Evolutionary conservation across 495 filamentous ascomycete genomes (phyloP).

Genomic region (Penicillium alfredii): DNA sequence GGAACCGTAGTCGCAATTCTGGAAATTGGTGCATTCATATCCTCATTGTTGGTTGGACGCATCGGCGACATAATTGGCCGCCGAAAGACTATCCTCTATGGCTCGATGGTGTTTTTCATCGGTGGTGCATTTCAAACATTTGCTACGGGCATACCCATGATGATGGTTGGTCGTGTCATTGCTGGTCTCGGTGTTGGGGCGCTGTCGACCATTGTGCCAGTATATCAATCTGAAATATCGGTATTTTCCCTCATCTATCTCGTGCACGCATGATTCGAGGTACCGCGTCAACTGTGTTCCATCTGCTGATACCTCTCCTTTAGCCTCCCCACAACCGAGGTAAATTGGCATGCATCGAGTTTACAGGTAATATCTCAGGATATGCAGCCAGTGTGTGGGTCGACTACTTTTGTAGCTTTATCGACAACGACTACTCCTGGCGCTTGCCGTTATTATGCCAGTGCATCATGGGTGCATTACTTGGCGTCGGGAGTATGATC

Average conservation of each 20-base stretch:
- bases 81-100: constrained; percentile 86
- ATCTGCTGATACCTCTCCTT: constrained; percentile 9
- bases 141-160: constrained; percentile 77
- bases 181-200: constrained; percentile 93
- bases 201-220: constrained; percentile 92
- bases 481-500: constrained; percentile 78
- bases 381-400: constrained; percentile 98
- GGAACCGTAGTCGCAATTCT: constrained; percentile 97
- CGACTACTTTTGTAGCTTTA: constrained; percentile 93
- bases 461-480: constrained; percentile 82
- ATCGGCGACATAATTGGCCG: constrained; percentile 91
- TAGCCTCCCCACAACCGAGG: constrained; percentile 90
- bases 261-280: no score
- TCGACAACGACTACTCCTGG: constrained; percentile 81
- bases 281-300: no score
- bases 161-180: constrained; percentile 80
- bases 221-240: constrained; percentile 94
- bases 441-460: constrained; percentile 87
- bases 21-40: constrained; percentile 86
- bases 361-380: constrained; percentile 91
- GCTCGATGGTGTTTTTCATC: constrained; percentile 84
- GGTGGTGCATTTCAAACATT: constrained; percentile 84
- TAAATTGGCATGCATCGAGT: constrained; percentile 94
- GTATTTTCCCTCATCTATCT: constrained; percentile 21
- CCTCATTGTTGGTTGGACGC: constrained; percentile 80